These are phyloP conservation scores for Psilocybe subaeruginosa DNA, from an alignment of 768 basidiomycete genomes.

Conservation along the genomic window DNA sequence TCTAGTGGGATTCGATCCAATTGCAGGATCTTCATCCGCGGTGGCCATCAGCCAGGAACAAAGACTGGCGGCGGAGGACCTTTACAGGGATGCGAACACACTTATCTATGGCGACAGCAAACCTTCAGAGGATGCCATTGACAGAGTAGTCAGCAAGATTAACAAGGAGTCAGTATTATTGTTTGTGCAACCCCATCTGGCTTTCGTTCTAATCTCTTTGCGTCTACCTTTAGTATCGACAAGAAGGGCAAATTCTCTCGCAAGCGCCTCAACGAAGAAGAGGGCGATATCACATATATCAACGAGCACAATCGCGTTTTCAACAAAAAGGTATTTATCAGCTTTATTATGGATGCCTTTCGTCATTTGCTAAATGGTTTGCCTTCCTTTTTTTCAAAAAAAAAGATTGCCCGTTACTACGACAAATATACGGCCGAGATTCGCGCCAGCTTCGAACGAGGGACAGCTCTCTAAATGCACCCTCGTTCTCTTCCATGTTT, in stretches of 20 bases:
- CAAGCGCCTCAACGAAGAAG: conserved; percentile 87
- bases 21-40: conserved; percentile 39
- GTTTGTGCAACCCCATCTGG: conserved; percentile 5
- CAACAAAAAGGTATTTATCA: conserved; percentile 83
- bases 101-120: conserved; percentile 95
- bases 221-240: conserved; percentile 63
- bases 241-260: conserved; percentile 90
- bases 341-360: neutral
- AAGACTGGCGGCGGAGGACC: conserved; percentile 70
- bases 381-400: neutral
- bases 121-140: conserved; percentile 94
- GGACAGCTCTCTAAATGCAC: conserved; percentile 68
- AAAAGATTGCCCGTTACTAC: conserved; percentile 89
- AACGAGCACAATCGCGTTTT: conserved; percentile 98
- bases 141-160: conserved; percentile 87
- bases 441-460: conserved; percentile 96
- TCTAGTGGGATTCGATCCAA: conserved; percentile 61
- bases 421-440: conserved; percentile 98
- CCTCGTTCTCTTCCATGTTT: too few relatives aligned
- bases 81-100: conserved; percentile 94
- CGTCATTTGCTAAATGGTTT: neutral
- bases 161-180: conserved; percentile 80
- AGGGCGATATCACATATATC: conserved; percentile 98
- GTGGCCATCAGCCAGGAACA: conserved; percentile 52
- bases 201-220: neutral